These are phyloP conservation scores for Calonectria montana DNA, from an alignment of 2,329 filamentous ascomycete genomes.

Conservation along the genomic window DNA sequence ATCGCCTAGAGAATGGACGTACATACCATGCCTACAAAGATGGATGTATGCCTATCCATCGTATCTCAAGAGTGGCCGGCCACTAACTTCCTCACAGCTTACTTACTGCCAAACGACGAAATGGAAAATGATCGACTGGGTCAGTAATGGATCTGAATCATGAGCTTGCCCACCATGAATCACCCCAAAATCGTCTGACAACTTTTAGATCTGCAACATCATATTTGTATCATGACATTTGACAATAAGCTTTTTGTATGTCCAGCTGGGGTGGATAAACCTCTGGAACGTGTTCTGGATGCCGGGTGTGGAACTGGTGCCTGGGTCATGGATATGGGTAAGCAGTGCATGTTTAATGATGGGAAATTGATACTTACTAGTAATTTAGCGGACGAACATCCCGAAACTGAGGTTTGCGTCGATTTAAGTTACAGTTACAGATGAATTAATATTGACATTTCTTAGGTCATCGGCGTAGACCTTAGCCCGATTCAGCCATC, in stretches of 20 bases:
- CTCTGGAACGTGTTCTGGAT: constrained; percentile 6
- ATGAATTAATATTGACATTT: not conserved
- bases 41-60: not conserved
- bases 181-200: not conserved
- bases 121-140: constrained; percentile 15
- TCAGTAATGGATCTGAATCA: not conserved
- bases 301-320: constrained; percentile 13
- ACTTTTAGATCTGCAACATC: constrained; percentile 6
- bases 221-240: constrained; percentile 12
- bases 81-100: not conserved
- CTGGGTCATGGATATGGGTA: constrained; percentile 15
- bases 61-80: too few relatives aligned
- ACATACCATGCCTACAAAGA: constrained; percentile 21
- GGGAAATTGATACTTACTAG: not conserved
- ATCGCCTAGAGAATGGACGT: constrained; percentile 8
- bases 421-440: not conserved
- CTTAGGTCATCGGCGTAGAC: constrained; percentile 14
- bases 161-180: too few relatives aligned
- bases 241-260: constrained; percentile 9
- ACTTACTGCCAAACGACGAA: constrained; percentile 12
- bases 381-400: constrained; percentile 12
- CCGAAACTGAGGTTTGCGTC: not conserved
- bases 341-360: not conserved
- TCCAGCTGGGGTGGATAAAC: constrained; percentile 1
- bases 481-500: constrained; percentile 17